These are phyloP conservation scores for Begonia masoniana DNA, from an alignment of 306 rosid species.

Conservation along the genomic window DNA sequence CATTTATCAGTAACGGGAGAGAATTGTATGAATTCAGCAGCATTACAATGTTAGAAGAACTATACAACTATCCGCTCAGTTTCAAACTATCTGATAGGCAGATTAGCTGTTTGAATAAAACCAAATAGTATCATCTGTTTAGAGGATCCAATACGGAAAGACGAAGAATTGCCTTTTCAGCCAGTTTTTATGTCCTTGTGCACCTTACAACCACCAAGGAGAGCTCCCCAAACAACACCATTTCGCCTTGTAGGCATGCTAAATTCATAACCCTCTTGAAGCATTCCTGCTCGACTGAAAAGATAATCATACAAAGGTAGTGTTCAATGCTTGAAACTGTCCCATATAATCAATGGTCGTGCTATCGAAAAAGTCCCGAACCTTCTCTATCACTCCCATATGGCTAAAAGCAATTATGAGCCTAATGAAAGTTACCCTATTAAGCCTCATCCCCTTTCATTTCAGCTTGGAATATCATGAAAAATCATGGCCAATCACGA, in stretches of 20 bases:
- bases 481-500: slow-evolving; percentile 45
- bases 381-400: slow-evolving; percentile 35
- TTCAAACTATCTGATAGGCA: no score
- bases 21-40: neutral
- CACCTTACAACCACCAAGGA: slow-evolving; percentile 45
- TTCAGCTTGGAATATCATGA: slow-evolving; percentile 18
- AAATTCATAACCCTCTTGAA: slow-evolving; percentile 34
- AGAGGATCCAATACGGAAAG: slow-evolving; percentile 30
- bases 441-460: slow-evolving; percentile 25
- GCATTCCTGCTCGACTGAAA: slow-evolving; percentile 34
- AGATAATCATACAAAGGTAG: slow-evolving; percentile 45
- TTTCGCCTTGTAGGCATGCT: slow-evolving; percentile 41
- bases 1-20: neutral
- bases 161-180: slow-evolving; percentile 34
- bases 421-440: slow-evolving; percentile 32
- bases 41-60: neutral
- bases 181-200: slow-evolving; percentile 27
- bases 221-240: slow-evolving; percentile 40
- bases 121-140: slow-evolving; percentile 31
- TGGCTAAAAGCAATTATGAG: slow-evolving; percentile 49
- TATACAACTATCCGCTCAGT: neutral
- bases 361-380: slow-evolving; percentile 24
- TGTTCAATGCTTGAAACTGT: slow-evolving; percentile 34
- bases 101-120: slow-evolving; percentile 27
- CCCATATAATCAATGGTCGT: slow-evolving; percentile 33